Percentiles rank a stretch among this genome's conserved stretches.
Evolutionary conservation across 1,284 basidiomycete genomes (phyloP).

Genomic region (Melanopsichium pennsylvanicum): DNA sequence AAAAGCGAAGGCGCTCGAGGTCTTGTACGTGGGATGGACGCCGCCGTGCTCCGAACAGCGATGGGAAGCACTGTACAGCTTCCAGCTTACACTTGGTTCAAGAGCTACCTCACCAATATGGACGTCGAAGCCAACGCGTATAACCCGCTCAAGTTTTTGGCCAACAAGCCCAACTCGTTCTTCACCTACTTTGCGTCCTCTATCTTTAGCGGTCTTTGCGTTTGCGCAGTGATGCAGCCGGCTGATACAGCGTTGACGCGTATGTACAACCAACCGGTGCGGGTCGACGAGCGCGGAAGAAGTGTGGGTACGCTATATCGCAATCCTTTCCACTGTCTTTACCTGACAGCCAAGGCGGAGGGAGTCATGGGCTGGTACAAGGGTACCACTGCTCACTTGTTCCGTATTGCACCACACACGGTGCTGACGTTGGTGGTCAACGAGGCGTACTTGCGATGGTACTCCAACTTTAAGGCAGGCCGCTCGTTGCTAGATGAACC

Average conservation of each 20-base stretch:
- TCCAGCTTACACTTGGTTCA: conserved; percentile 88
- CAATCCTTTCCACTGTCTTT: conserved; percentile 92
- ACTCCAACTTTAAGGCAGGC: conserved; percentile 51
- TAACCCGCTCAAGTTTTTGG: conserved; percentile 53
- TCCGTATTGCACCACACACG: conserved; percentile 63
- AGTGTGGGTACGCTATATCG: conserved; percentile 50
- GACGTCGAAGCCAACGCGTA: conserved; percentile 64
- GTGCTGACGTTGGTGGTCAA: conserved; percentile 59
- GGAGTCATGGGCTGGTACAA: conserved; percentile 76
- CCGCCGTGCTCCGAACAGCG: conserved; percentile 88
- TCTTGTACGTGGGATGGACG: conserved; percentile 87
- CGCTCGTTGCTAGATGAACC: conserved; percentile 41
- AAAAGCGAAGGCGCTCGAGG: conserved; percentile 79
- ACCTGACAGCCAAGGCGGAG: conserved; percentile 91
- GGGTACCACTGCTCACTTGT: conserved; percentile 63
- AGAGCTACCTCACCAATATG: conserved; percentile 54
- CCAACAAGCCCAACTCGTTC: conserved; percentile 72
- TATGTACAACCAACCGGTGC: conserved; percentile 84
- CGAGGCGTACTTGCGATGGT: conserved; percentile 53
- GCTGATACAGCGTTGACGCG: conserved; percentile 79
- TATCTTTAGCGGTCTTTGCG: conserved; percentile 87
- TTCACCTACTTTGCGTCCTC: conserved; percentile 89
- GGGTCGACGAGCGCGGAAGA: conserved; percentile 53
- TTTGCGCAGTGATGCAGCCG: conserved; percentile 70
- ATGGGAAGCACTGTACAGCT: conserved; percentile 96